phyloP scores from a whole-genome alignment of 192 early-diverging fungal genomes.

The Coemansia asiatica region DNA sequence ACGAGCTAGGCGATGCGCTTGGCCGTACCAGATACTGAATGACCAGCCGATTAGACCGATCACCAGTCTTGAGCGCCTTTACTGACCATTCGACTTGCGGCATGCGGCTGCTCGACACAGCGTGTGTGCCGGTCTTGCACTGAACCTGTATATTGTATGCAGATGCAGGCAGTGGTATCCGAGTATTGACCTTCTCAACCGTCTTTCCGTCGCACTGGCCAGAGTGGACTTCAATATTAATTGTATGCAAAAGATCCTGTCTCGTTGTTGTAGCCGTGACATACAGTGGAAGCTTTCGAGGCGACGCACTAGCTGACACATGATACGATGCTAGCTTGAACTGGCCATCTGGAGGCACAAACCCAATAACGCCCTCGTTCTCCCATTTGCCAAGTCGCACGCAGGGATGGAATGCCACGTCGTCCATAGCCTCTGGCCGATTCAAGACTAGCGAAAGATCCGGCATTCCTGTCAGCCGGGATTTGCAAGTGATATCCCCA shows the following conservation, averaged over 20 bases:
- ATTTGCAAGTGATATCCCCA: constrained; percentile 77
- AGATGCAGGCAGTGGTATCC: constrained; percentile 27
- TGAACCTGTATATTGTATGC: constrained; percentile 49
- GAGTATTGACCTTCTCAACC: constrained; percentile 33
- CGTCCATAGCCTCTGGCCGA: constrained; percentile 72
- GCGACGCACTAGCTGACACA: constrained; percentile 11
- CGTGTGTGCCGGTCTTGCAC: constrained; percentile 38
- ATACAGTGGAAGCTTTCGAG: constrained; percentile 19
- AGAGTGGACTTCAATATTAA: constrained; percentile 19
- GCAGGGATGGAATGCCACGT: constrained; percentile 87
- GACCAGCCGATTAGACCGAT: constrained; percentile 14
- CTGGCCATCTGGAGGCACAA: constrained; percentile 92
- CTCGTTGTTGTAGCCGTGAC: constrained; percentile 14
- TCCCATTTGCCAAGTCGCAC: constrained; percentile 80
- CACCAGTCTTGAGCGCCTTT: constrained; percentile 19
- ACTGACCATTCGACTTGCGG: constrained; percentile 40
- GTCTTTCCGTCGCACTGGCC: constrained; percentile 26
- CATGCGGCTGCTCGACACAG: constrained; percentile 18
- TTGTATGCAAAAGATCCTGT: constrained; percentile 14
- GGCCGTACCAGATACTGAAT: constrained; percentile 25
- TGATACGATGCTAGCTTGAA: constrained; percentile 69
- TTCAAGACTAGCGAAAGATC: constrained; percentile 76
- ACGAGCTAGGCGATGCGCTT: not conserved
- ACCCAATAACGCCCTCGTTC: constrained; percentile 74
- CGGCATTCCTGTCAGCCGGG: constrained; percentile 76